A percentile compares a stretch with the other conserved stretches of the same genome.
These are phyloP conservation scores for Phytophthora kernoviae DNA, from an alignment of 352 stramenopile genomes.

Conservation along the genomic window DNA sequence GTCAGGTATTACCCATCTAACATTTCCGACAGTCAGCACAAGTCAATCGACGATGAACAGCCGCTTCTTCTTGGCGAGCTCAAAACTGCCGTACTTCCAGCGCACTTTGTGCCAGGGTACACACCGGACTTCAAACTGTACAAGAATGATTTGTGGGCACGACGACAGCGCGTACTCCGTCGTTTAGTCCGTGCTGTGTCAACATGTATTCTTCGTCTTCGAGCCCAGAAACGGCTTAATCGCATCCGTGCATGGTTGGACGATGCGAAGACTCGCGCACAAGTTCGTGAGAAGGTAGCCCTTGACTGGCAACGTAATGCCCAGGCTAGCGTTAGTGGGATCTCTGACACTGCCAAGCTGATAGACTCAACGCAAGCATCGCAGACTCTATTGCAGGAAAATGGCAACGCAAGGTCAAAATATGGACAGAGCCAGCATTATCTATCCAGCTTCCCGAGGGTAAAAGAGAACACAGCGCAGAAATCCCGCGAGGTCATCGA, in stretches of 20 bases:
- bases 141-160: constrained; percentile 88
- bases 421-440: constrained; percentile 15
- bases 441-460: constrained; percentile 62
- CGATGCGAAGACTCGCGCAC: constrained; percentile 37
- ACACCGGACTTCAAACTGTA: constrained; percentile 82
- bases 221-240: constrained; percentile 62
- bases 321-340: constrained; percentile 1
- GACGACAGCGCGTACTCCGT: constrained; percentile 69
- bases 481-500: constrained; percentile 40
- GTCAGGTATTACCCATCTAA: constrained; percentile 23
- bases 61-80: constrained; percentile 19
- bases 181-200: constrained; percentile 77
- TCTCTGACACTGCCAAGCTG: not conserved
- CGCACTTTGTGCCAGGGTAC: constrained; percentile 38
- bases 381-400: constrained; percentile 2
- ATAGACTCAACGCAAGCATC: no score
- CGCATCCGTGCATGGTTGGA: constrained; percentile 64
- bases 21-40: constrained; percentile 20
- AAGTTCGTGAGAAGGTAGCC: constrained; percentile 70
- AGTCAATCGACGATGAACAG: constrained; percentile 13
- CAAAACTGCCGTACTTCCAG: constrained; percentile 49
- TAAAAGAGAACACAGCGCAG: constrained; percentile 58
- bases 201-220: constrained; percentile 66
- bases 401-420: constrained; percentile 1
- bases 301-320: constrained; percentile 46